Evolutionary conservation across 345 rosid species (phyloP), one percentile per base, ranked within the genome.

Genomic region (Clausena lansium): DNA sequence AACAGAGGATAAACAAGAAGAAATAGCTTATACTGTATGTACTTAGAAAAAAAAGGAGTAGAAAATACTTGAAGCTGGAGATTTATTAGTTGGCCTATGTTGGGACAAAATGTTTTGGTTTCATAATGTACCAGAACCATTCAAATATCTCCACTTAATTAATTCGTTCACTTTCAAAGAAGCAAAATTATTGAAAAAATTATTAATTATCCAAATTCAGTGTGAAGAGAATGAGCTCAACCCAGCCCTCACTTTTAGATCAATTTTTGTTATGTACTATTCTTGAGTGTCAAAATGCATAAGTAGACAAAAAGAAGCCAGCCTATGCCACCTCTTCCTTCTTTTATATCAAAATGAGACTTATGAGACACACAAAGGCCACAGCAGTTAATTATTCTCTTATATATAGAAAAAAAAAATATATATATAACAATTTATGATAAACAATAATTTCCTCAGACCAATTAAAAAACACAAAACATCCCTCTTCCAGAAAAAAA

Each of bases 61-160:
- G 20, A 63, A 58, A 58, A 58, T 9, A 58, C 62, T 7, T 24
- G 28, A 24, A 58, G 13, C 8, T 22, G 50, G 50, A 11, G 50
- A 45, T 45, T 45, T 45, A 45, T 45, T 45, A 45, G 14, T 67
- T 67, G 27, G 58, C 20, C 22, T 39, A 27, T 13, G 32, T 39
- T 13, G 55, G n/a, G 55, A 68, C 71, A 41, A 68, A 67, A 24
- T n/a, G n/a, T n/a, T 68, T 68, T n/a, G 55, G 57, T 68, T 25
- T 68, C 71, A n/a, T 5, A 11, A 25, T 68, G 71, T n/a, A 68
- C 27, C 71, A 68, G 15, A 66, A 35, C 50, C 70, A 66, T 36
- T 65, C 41, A 65, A 65, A 35, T 41, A 41, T 41, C 0, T 14
- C 50, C 50, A 11, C 50, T 11, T 10, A 3, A 2, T 55, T 7